These are phyloP conservation scores for Oryza nivara DNA, from an alignment of 176 grass and related monocot genomes.

Conservation along the genomic window DNA sequence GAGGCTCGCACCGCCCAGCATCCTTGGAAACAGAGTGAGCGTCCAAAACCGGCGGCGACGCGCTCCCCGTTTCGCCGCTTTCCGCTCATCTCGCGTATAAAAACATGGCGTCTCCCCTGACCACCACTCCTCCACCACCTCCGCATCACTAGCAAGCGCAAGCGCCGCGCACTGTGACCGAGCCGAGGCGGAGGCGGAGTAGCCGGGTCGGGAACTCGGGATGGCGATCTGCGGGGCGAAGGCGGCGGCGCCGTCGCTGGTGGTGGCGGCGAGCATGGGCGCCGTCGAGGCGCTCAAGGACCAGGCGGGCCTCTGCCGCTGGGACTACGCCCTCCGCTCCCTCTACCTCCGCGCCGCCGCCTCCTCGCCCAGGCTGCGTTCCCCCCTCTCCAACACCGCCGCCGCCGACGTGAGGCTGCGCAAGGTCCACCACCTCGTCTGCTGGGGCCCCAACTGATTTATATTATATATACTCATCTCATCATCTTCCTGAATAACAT, in stretches of 20 bases:
- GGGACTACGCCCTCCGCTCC: slow-evolving; percentile 67
- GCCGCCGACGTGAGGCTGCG: slow-evolving; percentile 29
- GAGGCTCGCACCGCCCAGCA: background rate
- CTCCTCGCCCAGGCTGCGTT: slow-evolving; percentile 3
- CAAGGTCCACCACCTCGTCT: slow-evolving; percentile 65
- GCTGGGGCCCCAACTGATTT: slow-evolving; percentile 56
- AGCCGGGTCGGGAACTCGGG: background rate
- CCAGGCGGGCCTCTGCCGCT: slow-evolving; percentile 72
- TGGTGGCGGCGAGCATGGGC: slow-evolving; percentile 68
- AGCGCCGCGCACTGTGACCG: background rate
- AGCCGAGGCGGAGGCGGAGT: background rate
- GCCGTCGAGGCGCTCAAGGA: slow-evolving; percentile 82
- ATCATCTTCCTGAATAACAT: background rate
- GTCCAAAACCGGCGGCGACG: slow-evolving; percentile 37
- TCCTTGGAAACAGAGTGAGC: slow-evolving; percentile 29
- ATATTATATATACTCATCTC: too few relatives aligned
- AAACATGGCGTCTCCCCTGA: background rate
- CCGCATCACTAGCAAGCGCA: background rate
- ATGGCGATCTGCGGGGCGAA: slow-evolving; percentile 20
- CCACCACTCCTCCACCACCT: background rate
- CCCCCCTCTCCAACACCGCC: slow-evolving; percentile 11
- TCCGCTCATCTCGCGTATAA: slow-evolving; percentile 35
- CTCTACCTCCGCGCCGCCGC: slow-evolving; percentile 45
- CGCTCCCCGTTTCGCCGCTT: background rate
- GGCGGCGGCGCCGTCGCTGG: slow-evolving; percentile 48